Base-by-base conservation (phyloP, 148 eudicot genomes). In the Persicaria maculosa region DNA sequence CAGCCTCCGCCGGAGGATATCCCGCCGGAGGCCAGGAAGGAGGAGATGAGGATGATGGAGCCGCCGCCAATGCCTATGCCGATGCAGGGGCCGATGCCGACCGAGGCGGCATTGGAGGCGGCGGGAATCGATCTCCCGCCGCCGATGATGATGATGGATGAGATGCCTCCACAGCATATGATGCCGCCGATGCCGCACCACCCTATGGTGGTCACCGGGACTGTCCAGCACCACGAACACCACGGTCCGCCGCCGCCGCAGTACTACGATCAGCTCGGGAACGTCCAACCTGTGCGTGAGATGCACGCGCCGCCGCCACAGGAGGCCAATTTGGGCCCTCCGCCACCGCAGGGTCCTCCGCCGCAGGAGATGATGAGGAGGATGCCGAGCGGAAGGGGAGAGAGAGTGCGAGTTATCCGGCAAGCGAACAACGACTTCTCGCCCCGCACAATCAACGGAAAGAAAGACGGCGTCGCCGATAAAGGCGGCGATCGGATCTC, bases 351-450 rank as follows among this genome's bases (percentile, higher is more conserved):
- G 7, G 52, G 52, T 48, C 52, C 52, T 48, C 82, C 70, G 14
- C 86, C 81, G 8, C 83, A 92, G 2, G 98, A 91, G 75, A 71
- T 86, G 72, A 84, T 85, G 50, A 85, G 85, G 52, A 89, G 84
- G 93, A 86, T 81, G 58, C 52, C 64, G 72, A 74, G 72, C 52
- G 84, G 71, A 20, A 52, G 82, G 57, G 78, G 70, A 8, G 93
- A 89, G 4, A 77, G 88, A 46, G 74, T 77, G 61, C 72, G 81
- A 36, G 76, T 78, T 48, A 3, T 80, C 25, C 75, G 81, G 75
- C 74, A 81, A 4, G 68, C 82, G 0, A 80, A 77, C 68, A 82
- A 85, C 8, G 97, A 92, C 43, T 95, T 74, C 78, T 81, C 92
- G 0, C 99, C 99, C 4, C 82, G 72, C 45, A 75, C 86, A 4